Evolutionary conservation across 768 basidiomycete species (phyloP).

Genomic region (Leucocoprinus sp.): DNA sequence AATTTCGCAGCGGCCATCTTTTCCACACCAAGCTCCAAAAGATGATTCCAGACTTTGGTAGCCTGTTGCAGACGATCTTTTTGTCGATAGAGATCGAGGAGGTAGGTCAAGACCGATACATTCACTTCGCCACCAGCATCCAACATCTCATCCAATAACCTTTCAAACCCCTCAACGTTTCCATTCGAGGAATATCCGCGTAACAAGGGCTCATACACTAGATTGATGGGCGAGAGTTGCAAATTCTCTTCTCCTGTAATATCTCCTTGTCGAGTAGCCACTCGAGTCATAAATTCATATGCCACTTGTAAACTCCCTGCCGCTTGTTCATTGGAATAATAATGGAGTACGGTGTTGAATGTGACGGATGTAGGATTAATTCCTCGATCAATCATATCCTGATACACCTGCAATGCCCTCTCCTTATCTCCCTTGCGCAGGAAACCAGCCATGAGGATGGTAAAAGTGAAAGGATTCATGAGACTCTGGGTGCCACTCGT

Average conservation of each 20-base stretch:
- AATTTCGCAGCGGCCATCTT: neutral
- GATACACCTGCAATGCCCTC: conserved; percentile 57
- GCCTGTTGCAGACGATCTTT: conserved; percentile 46
- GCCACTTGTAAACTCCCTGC: conserved; percentile 50
- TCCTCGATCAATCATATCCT: conserved; percentile 60
- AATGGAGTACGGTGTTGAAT: conserved; percentile 58
- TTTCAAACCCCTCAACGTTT: conserved; percentile 45
- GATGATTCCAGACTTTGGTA: conserved; percentile 58
- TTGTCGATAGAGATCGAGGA: conserved; percentile 69
- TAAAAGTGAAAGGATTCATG: conserved; percentile 54
- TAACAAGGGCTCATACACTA: conserved; percentile 56
- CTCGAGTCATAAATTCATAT: conserved; percentile 51
- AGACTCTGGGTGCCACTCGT: conserved; percentile 29
- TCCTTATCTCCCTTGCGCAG: conserved; percentile 44
- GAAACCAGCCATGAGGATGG: conserved; percentile 69
- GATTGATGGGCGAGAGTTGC: conserved; percentile 23
- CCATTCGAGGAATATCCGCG: conserved; percentile 35
- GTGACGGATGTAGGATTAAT: conserved; percentile 64
- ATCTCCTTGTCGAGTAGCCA: conserved; percentile 25
- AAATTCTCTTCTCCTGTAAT: conserved; percentile 24
- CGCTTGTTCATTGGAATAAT: conserved; percentile 41
- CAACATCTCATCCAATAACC: conserved; percentile 44
- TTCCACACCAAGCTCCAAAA: conserved; percentile 34
- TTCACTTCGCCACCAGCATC: conserved; percentile 49
- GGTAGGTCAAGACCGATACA: conserved; percentile 48